Percentiles rank a stretch among this genome's conserved stretches.
phyloP scores from a whole-genome alignment of 192 early-diverging fungal species.

The Kickxella alabastrina region DNA sequence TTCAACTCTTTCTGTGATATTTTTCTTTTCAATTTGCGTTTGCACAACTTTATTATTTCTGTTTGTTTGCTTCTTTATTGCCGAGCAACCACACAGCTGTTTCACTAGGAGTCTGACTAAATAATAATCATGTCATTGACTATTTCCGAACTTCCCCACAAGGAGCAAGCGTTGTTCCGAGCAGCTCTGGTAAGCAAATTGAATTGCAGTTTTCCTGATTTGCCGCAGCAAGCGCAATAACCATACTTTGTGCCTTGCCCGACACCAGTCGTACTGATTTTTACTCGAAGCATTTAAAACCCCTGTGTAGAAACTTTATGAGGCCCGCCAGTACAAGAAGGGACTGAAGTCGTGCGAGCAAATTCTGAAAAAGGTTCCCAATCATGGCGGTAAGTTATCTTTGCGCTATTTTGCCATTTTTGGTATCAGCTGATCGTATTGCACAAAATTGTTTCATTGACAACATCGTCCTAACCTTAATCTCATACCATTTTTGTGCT shows the following conservation, averaged over 20 bases:
- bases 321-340: constrained; percentile 92
- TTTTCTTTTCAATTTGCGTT: neutral
- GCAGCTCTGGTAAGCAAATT: constrained; percentile 45
- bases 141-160: constrained; percentile 46
- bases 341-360: constrained; percentile 86
- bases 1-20: neutral
- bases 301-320: constrained; percentile 79
- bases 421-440: too few relatives aligned
- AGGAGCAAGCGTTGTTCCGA: constrained; percentile 49
- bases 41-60: neutral
- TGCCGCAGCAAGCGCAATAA: too few relatives aligned
- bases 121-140: constrained; percentile 45
- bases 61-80: neutral
- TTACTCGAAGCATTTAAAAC: too few relatives aligned
- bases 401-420: constrained; percentile 7
- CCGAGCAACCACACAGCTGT: neutral
- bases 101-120: neutral
- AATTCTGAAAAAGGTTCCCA: constrained; percentile 89
- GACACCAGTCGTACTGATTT: too few relatives aligned
- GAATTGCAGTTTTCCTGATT: too few relatives aligned
- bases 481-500: neutral
- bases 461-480: neutral
- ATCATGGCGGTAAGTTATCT: constrained; percentile 69
- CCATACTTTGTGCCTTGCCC: too few relatives aligned
- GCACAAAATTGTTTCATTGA: too few relatives aligned